Conservation (phyloP, 352 stramenopile species). For the Pythium chondricola region DNA sequence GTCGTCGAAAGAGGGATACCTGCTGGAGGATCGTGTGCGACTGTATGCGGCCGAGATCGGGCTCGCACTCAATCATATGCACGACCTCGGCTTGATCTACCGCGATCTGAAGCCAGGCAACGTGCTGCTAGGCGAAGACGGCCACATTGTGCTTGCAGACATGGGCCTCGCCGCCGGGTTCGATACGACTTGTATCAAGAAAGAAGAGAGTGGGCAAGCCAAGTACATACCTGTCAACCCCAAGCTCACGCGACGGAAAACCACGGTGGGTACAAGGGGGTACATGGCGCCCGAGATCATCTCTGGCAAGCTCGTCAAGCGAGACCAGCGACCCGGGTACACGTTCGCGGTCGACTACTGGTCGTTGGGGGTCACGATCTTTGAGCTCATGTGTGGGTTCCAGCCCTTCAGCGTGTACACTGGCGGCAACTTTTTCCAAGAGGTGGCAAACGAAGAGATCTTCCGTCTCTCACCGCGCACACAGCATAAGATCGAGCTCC, state of each 20-base stretch:
- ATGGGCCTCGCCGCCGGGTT: slow-evolving; percentile 80
- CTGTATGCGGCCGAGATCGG: slow-evolving; percentile 85
- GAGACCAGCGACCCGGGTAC: slow-evolving; percentile 72
- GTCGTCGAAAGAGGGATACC: slow-evolving; percentile 49
- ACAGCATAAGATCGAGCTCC: slow-evolving; percentile 74
- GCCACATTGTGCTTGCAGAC: slow-evolving; percentile 86
- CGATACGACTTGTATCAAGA: slow-evolving; percentile 45
- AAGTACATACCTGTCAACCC: slow-evolving; percentile 48
- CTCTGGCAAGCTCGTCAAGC: slow-evolving; percentile 74
- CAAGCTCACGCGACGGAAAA: slow-evolving; percentile 67
- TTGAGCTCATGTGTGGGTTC: slow-evolving; percentile 85
- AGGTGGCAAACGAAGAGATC: slow-evolving; percentile 76
- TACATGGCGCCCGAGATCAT: slow-evolving; percentile 92
- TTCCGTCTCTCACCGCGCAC: slow-evolving; percentile 61
- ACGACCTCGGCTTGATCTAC: slow-evolving; percentile 84
- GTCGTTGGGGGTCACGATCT: slow-evolving; percentile 82
- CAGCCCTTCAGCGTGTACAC: slow-evolving; percentile 75
- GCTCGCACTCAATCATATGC: slow-evolving; percentile 83
- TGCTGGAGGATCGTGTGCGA: slow-evolving; percentile 68
- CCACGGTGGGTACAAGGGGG: slow-evolving; percentile 80
- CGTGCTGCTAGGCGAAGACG: slow-evolving; percentile 82
- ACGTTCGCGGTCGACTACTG: slow-evolving; percentile 75
- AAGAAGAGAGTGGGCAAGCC: slow-evolving; percentile 34
- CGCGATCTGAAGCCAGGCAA: slow-evolving; percentile 88
- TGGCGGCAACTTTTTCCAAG: slow-evolving; percentile 68